Evolutionary conservation across 192 early-diverging fungal genomes (phyloP), one percentile per base, ranked within the genome.

Genomic region (Coemansia asiatica): DNA sequence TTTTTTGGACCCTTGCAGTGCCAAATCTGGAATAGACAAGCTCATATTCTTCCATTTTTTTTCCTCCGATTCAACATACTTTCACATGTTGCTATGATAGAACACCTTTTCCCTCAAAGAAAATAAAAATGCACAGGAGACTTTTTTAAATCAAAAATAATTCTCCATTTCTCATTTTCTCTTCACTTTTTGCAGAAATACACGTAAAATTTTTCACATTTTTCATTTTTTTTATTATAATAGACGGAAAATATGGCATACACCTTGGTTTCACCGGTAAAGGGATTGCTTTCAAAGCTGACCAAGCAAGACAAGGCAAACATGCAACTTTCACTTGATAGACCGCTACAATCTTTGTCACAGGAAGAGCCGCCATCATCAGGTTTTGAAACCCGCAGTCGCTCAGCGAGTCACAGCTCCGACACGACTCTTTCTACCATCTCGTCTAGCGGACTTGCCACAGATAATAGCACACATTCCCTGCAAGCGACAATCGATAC

Each of bases 401-500:
- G 49, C 49, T 50, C 49, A 19, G 49, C 49, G 21, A 19, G 18
- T 4, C 22, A 56, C 16, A 12, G 29, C 25, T 56, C 54, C 23
- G 29, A 27, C 10, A n/a, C 54, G 13, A 56, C 54, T 9, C 26
- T 31, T 6, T 26, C 65, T 22, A 44, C 50, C 33, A 7, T 29
- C 15, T 3, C 33, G 19, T 15, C 22, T 21, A 13, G n/a, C n/a
- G n/a, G n/a, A n/a, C n/a, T 2, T 18, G 23, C 15, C 2, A 10
- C n/a, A 9, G 18, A 31, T 1, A 7, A 56, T 31, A 27, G 1
- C 16, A 56, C 9, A 4, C 27, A 31, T n/a, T n/a, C 21, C n/a
- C 53, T 23, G 25, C 18, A 2, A 55, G 2, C 53, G 54, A 56
- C 65, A 15, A 49, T 66, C 25, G 64, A 72, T 19, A 26, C 63